Evolutionary conservation across 2,329 filamentous ascomycete species (phyloP).

Genomic region (Sporothrix variecibatus): DNA sequence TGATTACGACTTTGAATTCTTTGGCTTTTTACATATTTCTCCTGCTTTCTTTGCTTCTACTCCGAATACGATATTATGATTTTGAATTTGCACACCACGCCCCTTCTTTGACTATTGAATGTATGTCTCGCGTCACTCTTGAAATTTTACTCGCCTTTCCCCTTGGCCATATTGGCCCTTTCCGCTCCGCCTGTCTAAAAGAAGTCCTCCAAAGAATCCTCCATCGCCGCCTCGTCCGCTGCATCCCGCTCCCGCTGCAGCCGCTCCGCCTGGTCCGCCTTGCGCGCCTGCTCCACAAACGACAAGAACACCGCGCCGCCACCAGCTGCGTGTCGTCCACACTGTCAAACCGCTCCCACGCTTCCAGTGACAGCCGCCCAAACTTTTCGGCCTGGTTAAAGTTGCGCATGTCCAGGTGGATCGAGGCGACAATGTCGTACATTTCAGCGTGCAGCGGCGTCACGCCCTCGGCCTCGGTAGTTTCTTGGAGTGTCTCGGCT

Average conservation of each 20-base stretch:
- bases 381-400: conserved; percentile 21
- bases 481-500: conserved; percentile 25
- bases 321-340: conserved; percentile 28
- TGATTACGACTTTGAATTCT: background rate
- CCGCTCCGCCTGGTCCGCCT: conserved; percentile 32
- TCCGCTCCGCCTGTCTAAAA: background rate
- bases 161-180: background rate
- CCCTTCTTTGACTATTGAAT: background rate
- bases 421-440: conserved; percentile 29
- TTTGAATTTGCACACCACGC: background rate
- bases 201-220: conserved; percentile 8
- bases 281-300: conserved; percentile 20
- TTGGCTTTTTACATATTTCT: background rate
- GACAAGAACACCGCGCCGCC: conserved; percentile 25
- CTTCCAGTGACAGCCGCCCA: conserved; percentile 23
- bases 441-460: conserved; percentile 27
- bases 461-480: conserved; percentile 27
- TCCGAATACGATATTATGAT: conserved; percentile 4
- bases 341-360: conserved; percentile 28
- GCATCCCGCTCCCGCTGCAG: background rate
- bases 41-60: background rate
- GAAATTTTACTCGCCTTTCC: no score
- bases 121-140: background rate
- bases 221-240: conserved; percentile 18
- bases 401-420: conserved; percentile 26